A percentile compares a stretch with the other conserved stretches of the same genome.
Conservation (phyloP, 768 basidiomycete species). For the Rubroboletus pulcherrimus region DNA sequence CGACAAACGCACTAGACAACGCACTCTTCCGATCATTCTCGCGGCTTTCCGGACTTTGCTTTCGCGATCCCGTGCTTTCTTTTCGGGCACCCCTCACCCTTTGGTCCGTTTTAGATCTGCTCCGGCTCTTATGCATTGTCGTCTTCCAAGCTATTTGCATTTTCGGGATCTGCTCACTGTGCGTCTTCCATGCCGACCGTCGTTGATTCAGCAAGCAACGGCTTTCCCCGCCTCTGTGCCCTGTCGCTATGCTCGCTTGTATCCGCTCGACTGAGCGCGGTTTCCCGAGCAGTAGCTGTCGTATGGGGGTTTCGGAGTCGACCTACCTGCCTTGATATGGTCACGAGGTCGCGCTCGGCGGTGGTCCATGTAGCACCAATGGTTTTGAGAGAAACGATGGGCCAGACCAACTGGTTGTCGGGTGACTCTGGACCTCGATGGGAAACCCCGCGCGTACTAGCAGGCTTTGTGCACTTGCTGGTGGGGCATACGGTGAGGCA, state of each 20-base stretch:
- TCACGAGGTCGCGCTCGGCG: not conserved
- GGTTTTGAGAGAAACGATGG: not conserved
- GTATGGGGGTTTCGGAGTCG: not conserved
- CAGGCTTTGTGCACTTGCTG: not conserved
- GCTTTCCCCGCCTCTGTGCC: not conserved
- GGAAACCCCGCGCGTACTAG: not conserved
- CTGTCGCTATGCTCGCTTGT: not conserved
- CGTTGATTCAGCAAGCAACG: not conserved
- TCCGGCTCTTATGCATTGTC: conserved; percentile 6
- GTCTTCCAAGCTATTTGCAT: not conserved
- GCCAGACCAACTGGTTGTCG: not conserved
- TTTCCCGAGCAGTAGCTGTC: not conserved
- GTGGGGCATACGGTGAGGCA: not conserved
- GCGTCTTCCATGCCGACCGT: not conserved
- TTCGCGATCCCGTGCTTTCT: conserved; percentile 1
- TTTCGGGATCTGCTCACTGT: not conserved
- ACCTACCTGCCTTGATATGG: not conserved
- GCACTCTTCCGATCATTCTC: conserved; percentile 3
- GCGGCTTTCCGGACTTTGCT: conserved; percentile 3
- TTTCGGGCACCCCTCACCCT: not conserved
- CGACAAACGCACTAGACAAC: not conserved
- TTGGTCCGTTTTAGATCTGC: not conserved
- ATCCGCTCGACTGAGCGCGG: not conserved
- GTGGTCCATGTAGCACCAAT: not conserved
- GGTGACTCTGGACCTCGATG: not conserved